Evolutionary conservation across 2,329 filamentous ascomycete species (phyloP).

Genomic region (Nemania abortiva): DNA sequence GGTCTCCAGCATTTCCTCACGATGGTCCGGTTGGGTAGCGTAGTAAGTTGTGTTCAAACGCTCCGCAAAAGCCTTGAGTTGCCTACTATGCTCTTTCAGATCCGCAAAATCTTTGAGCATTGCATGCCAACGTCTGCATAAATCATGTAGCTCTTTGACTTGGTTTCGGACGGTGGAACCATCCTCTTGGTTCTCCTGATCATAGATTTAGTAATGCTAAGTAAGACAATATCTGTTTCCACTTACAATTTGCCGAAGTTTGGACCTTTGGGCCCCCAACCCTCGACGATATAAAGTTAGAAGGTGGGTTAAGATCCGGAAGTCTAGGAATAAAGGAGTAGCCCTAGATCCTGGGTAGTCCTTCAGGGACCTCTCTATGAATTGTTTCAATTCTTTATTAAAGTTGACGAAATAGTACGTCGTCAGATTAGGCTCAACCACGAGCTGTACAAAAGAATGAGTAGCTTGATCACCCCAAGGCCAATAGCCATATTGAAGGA

Average conservation of each 20-base stretch:
- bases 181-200: neutral
- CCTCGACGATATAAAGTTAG: slow-evolving; percentile 10
- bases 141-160: slow-evolving; percentile 7
- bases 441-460: slow-evolving; percentile 13
- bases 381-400: neutral
- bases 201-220: neutral
- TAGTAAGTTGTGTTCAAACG: neutral
- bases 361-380: slow-evolving; percentile 3
- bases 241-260: slow-evolving; percentile 9
- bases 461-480: neutral
- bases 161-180: neutral
- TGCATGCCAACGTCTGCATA: neutral
- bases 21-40: neutral
- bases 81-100: slow-evolving; percentile 5
- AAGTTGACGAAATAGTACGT: slow-evolving; percentile 15
- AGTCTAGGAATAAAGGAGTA: neutral
- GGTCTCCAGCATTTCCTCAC: neutral
- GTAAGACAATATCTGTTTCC: neutral
- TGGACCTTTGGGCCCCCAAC: neutral
- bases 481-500: slow-evolving; percentile 8
- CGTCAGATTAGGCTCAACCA: neutral
- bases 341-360: neutral
- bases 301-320: slow-evolving; percentile 3
- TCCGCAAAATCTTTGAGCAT: slow-evolving; percentile 8
- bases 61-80: neutral